Percentiles rank a stretch among this genome's conserved stretches.
Conservation (phyloP, 2,329 filamentous ascomycete genomes). For the Exophiala sp. region DNA sequence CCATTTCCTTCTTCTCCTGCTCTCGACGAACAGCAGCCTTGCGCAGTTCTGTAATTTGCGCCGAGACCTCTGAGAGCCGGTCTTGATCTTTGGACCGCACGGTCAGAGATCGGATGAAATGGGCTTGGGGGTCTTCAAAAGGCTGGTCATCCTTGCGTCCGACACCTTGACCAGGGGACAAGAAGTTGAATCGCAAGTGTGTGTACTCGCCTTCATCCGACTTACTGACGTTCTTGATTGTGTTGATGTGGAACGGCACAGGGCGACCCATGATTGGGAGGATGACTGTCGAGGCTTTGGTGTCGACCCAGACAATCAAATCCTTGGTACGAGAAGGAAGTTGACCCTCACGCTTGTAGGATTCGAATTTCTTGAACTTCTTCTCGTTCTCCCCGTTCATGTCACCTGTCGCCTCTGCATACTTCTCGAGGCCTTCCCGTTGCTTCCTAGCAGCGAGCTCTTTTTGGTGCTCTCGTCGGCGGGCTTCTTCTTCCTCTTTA, state of each 20-base stretch:
- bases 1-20: conserved; percentile 98
- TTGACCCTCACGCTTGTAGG: conserved; percentile 96
- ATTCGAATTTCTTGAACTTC: conserved; percentile 98
- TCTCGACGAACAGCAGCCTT: conserved; percentile 87
- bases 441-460: conserved; percentile 83
- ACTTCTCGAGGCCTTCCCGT: conserved; percentile 75
- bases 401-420: conserved; percentile 75
- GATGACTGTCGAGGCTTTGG: conserved; percentile 82
- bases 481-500: conserved; percentile 69
- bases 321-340: conserved; percentile 77
- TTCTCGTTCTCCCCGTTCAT: conserved; percentile 90
- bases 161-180: conserved; percentile 94
- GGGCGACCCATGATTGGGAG: conserved; percentile 95
- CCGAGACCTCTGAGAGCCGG: conserved; percentile 82
- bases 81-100: conserved; percentile 86
- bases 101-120: conserved; percentile 92
- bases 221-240: conserved; percentile 98
- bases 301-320: conserved; percentile 81
- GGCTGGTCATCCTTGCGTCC: conserved; percentile 95
- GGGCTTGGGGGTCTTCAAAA: conserved; percentile 90
- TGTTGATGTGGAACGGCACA: conserved; percentile 95
- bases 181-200: conserved; percentile 92
- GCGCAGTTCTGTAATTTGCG: conserved; percentile 93
- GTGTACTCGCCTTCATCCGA: conserved; percentile 93
- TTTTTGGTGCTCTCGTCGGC: conserved; percentile 85